Evolutionary conservation across 2,329 filamentous ascomycete species (phyloP).

Genomic region (Nothophoma quercina): DNA sequence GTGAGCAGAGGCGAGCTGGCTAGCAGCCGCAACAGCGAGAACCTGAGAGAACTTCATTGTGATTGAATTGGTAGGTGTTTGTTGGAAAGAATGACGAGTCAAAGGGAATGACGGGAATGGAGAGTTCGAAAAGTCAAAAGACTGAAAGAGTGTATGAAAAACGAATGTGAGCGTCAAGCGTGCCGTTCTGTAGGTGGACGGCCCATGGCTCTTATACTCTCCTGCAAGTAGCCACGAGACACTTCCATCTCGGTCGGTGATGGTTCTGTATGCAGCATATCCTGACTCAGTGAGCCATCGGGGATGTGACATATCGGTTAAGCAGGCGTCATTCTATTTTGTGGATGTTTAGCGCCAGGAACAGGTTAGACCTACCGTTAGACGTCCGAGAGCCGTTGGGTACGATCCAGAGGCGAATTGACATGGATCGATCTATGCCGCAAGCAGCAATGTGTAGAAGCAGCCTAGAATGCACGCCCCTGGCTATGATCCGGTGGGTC

Average conservation of each 20-base stretch:
- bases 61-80: conserved; percentile 13
- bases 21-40: conserved; percentile 38
- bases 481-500: conserved; percentile 6
- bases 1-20: conserved; percentile 41
- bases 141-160: conserved; percentile 31
- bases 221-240: conserved; percentile 5
- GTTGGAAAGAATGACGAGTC: conserved; percentile 23
- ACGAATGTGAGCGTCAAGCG: conserved; percentile 43
- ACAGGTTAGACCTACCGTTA: conserved; percentile 24
- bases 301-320: conserved; percentile 14
- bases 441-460: conserved; percentile 6
- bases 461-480: conserved; percentile 15
- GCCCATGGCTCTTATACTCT: conserved; percentile 32
- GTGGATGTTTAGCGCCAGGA: conserved; percentile 18
- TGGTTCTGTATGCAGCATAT: conserved; percentile 18
- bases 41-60: conserved; percentile 45
- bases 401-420: background rate
- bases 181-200: conserved; percentile 24
- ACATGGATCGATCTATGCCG: conserved; percentile 5
- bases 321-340: conserved; percentile 26
- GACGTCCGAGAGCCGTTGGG: conserved; percentile 25
- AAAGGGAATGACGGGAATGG: conserved; percentile 18
- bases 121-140: conserved; percentile 25
- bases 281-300: conserved; percentile 25
- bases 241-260: conserved; percentile 30